These are phyloP conservation scores for Globisporangium paroecandrum DNA, from an alignment of 352 stramenopile genomes.

Conservation along the genomic window DNA sequence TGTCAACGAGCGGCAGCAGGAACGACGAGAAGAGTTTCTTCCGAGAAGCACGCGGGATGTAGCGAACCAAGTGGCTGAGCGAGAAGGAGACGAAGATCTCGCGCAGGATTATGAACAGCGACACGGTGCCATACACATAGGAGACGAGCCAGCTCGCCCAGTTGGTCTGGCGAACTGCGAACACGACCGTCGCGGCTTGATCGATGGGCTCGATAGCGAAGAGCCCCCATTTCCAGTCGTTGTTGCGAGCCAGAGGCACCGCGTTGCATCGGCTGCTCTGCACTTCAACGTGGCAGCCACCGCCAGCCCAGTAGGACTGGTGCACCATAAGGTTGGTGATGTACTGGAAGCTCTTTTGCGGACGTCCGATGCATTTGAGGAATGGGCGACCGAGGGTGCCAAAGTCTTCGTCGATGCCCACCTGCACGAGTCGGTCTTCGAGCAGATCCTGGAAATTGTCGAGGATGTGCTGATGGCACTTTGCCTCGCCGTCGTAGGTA, in stretches of 20 bases:
- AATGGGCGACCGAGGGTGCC: slow-evolving; percentile 38
- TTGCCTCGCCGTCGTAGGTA: slow-evolving; percentile 19
- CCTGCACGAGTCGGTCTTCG: slow-evolving; percentile 33
- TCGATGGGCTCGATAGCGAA: slow-evolving; percentile 38
- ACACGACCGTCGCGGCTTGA: slow-evolving; percentile 34
- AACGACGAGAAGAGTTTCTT: slow-evolving; percentile 26
- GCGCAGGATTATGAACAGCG: slow-evolving; percentile 37
- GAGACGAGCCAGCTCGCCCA: slow-evolving; percentile 37
- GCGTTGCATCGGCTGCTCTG: slow-evolving; percentile 48
- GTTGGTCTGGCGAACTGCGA: slow-evolving; percentile 33
- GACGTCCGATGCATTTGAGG: slow-evolving; percentile 40
- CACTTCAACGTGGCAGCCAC: slow-evolving; percentile 41
- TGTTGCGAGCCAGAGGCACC: slow-evolving; percentile 31
- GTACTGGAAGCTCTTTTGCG: slow-evolving; percentile 34
- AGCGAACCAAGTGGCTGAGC: slow-evolving; percentile 31
- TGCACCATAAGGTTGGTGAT: slow-evolving; percentile 54
- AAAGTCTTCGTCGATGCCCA: slow-evolving; percentile 34
- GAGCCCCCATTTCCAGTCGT: slow-evolving; percentile 40
- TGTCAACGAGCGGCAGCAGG: slow-evolving; percentile 41
- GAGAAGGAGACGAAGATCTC: slow-evolving; percentile 40
- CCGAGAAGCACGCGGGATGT: slow-evolving; percentile 26
- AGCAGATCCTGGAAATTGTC: slow-evolving; percentile 39
- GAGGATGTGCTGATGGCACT: slow-evolving; percentile 47
- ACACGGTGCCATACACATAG: slow-evolving; percentile 39
- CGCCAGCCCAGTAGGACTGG: slow-evolving; percentile 50